A percentile compares a stretch with the other conserved stretches of the same genome.
Conservation (phyloP, 345 rosid genomes). For the Carallia pectinifolia region DNA sequence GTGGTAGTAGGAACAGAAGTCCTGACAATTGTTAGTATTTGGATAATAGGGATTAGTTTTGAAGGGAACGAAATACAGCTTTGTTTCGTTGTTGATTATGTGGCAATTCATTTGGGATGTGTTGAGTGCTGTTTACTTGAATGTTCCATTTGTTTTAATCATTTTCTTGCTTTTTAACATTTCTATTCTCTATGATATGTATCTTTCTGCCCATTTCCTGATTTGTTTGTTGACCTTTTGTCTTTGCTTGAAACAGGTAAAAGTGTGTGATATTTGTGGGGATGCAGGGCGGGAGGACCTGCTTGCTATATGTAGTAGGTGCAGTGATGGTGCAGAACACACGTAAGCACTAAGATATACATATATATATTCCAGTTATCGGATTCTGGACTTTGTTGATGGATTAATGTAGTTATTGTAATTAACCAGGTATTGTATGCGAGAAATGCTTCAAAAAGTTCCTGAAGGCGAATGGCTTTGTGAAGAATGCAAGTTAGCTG, state of each 20-base stretch:
- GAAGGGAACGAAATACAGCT: too few relatives aligned
- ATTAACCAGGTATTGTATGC: slow-evolving; percentile 89
- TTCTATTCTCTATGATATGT: not conserved
- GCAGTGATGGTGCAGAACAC: slow-evolving; percentile 99
- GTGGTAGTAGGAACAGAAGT: too few relatives aligned
- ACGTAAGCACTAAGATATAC: slow-evolving; percentile 53
- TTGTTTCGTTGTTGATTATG: too few relatives aligned
- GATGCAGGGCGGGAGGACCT: slow-evolving; percentile 98
- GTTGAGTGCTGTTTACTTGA: not conserved
- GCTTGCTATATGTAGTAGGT: slow-evolving; percentile 88
- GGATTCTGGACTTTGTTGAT: slow-evolving; percentile 1
- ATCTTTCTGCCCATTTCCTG: not conserved
- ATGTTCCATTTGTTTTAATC: not conserved
- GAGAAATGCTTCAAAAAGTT: slow-evolving; percentile 71
- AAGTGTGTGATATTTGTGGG: slow-evolving; percentile 99
- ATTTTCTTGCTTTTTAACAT: not conserved
- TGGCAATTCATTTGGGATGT: not conserved
- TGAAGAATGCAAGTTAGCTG: slow-evolving; percentile 85
- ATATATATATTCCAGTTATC: not conserved
- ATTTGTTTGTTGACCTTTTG: not conserved
- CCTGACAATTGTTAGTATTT: too few relatives aligned
- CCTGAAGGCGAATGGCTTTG: slow-evolving; percentile 97
- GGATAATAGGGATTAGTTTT: too few relatives aligned
- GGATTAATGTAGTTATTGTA: slow-evolving; percentile 19
- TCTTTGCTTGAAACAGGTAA: slow-evolving; percentile 59